Base-by-base conservation (phyloP, 1,284 basidiomycete genomes). In the Golubevia sp. region DNA sequence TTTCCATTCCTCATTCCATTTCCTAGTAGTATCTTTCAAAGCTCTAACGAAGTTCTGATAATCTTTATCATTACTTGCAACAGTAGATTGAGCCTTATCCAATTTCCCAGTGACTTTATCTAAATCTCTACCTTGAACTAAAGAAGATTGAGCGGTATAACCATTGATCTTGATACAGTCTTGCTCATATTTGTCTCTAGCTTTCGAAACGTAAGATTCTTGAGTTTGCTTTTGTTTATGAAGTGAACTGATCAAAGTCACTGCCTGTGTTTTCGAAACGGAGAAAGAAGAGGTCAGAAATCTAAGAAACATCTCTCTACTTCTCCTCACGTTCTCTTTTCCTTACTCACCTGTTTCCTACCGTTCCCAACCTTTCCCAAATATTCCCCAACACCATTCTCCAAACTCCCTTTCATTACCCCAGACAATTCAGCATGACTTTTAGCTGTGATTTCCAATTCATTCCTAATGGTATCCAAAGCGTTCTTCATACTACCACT, bases 1-100 rank as follows among this genome's bases (percentile, higher is more conserved):
- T 66, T 93, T 97, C 96, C 96, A 99, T 68, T 93, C 91, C 62
- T 88, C 87, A 82, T 97, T 94, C 96, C 96, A 99, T 79, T 92
- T 91, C 63, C 86, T 86, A 54, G 88, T 88, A 21, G 93, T 97
- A 62, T 93, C 91, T 70, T 90, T 89, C 58, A 97, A 85, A 0
- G 90, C 91, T 61, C 89, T 88, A 7, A 93, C 89, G 84, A 94
- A 96, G 84, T 93, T 92, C 34, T 89, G 88, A 78, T 95, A 98
- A 75, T 99, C 96, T 34, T 52, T 15, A 84, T 96, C 93, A 83
- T 97, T 97, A 18, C 88, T 87, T 62, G 90, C 90, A 7, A 99
- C 94, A 0, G 93, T 95, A 83, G 92, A 90, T 71, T 94, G 90
- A 0, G 93, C 93, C 55, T 91, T 89, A 73, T 97, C 94, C 26